Percentiles rank a stretch among this genome's conserved stretches.
phyloP scores from a whole-genome alignment of 2,329 filamentous ascomycete genomes.

The Ascochyta viciae-villosae region DNA sequence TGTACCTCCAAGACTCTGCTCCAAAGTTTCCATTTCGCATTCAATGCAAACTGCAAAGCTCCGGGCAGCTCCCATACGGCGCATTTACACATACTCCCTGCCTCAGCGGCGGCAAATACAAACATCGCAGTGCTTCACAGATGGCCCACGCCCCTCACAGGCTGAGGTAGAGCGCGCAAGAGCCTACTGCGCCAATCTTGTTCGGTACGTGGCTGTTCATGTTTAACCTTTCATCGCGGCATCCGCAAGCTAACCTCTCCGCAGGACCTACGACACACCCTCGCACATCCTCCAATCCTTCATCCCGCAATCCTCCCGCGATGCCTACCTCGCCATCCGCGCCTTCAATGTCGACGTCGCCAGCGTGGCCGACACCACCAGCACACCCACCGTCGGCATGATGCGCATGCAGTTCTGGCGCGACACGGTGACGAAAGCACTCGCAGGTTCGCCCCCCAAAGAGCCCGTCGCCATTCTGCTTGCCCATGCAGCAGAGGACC shows the following conservation, averaged over 20 bases:
- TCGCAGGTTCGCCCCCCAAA: constrained; percentile 79
- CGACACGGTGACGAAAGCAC: constrained; percentile 79
- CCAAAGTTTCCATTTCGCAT: constrained; percentile 14
- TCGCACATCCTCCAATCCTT: constrained; percentile 87
- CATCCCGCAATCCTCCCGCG: constrained; percentile 74
- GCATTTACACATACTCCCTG: constrained; percentile 15
- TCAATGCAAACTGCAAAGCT: constrained; percentile 36
- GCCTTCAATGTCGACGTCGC: constrained; percentile 93
- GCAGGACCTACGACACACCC: constrained; percentile 85
- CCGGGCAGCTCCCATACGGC: constrained; percentile 26
- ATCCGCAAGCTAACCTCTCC: constrained; percentile 9
- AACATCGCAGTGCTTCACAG: constrained; percentile 29
- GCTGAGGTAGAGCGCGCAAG: constrained; percentile 62
- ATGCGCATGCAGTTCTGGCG: constrained; percentile 97
- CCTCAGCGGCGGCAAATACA: constrained; percentile 30
- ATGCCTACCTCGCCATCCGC: constrained; percentile 88
- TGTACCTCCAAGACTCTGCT: background rate
- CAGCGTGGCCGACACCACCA: constrained; percentile 86
- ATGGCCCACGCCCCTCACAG: constrained; percentile 39
- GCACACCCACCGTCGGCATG: constrained; percentile 82
- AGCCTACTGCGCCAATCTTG: constrained; percentile 65
- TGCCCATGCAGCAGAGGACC: constrained; percentile 70
- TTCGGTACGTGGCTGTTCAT: constrained; percentile 53
- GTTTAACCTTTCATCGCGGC: constrained; percentile 28
- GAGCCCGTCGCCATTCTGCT: constrained; percentile 91